Evolutionary conservation across 352 stramenopile species (phyloP).

Genomic region (Pythium periplocum): DNA sequence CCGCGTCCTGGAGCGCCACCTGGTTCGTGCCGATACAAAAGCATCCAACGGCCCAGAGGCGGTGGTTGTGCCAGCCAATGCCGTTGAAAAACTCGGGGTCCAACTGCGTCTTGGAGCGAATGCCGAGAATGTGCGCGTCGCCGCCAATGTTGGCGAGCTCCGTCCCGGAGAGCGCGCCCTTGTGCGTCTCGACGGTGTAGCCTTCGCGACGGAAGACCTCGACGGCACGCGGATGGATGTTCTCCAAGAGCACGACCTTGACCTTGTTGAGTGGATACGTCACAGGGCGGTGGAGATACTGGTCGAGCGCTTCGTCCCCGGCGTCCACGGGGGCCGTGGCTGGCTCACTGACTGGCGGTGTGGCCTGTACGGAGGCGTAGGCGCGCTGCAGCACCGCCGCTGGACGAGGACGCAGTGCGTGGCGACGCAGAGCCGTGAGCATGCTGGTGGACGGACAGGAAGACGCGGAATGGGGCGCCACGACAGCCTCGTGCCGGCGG

Average conservation of each 20-base stretch:
- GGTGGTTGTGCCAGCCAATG: constrained; percentile 73
- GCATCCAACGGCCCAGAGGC: constrained; percentile 73
- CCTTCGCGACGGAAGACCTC: constrained; percentile 75
- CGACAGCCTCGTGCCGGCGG: too few relatives aligned
- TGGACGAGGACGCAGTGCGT: constrained; percentile 12
- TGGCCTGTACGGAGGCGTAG: constrained; percentile 36
- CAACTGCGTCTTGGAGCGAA: constrained; percentile 80
- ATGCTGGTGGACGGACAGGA: constrained; percentile 15
- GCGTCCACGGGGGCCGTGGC: constrained; percentile 9
- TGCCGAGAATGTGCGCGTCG: constrained; percentile 76
- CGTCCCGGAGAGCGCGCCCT: constrained; percentile 61
- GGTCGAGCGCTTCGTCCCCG: constrained; percentile 11
- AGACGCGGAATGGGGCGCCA: not conserved
- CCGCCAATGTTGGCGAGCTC: constrained; percentile 67
- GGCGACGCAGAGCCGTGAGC: constrained; percentile 33
- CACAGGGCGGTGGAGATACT: constrained; percentile 62
- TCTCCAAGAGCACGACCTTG: constrained; percentile 81
- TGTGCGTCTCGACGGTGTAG: constrained; percentile 75
- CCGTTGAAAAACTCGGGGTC: constrained; percentile 73
- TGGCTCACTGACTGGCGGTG: constrained; percentile 6
- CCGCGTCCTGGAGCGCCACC: constrained; percentile 55
- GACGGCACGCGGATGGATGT: constrained; percentile 75
- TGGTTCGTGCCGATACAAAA: constrained; percentile 87
- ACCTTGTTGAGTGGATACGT: constrained; percentile 76
- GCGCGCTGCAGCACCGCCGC: constrained; percentile 8